phyloP scores from a whole-genome alignment of 108 stramenopile genomes.

The Cyclotella choctawhatcheeana region DNA sequence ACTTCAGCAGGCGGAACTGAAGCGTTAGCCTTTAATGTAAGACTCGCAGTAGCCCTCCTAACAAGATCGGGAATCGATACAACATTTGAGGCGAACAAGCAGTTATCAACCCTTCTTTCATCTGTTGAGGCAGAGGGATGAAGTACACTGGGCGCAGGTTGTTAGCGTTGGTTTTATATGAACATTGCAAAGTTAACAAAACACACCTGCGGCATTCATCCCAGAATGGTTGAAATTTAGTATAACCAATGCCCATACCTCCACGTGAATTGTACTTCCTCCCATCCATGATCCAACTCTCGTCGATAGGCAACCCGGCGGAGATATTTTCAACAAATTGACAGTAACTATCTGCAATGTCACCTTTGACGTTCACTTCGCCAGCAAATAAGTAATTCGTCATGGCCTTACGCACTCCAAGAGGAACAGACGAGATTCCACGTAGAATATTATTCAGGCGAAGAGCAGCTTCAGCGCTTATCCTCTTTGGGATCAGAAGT shows the following conservation, averaged over 20 bases:
- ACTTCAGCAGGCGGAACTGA: background rate
- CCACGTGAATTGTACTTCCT: conserved; percentile 10
- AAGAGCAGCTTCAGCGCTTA: too few species aligned
- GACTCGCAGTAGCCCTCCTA: conserved; percentile 1
- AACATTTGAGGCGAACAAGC: background rate
- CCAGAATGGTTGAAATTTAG: conserved; percentile 6
- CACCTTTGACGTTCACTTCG: too few species aligned
- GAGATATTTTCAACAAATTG: too few species aligned
- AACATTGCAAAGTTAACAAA: background rate
- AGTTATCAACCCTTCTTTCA: background rate
- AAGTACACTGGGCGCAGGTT: background rate
- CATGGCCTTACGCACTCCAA: too few species aligned
- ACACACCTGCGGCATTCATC: conserved; percentile 9
- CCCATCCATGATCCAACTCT: background rate
- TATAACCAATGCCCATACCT: background rate
- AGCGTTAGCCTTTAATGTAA: background rate
- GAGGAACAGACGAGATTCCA: too few species aligned
- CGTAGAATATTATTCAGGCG: too few species aligned
- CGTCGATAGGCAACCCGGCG: conserved; percentile 4
- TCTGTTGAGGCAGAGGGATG: background rate
- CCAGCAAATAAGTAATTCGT: too few species aligned
- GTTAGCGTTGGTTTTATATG: too few species aligned
- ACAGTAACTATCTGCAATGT: too few species aligned
- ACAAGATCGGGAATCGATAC: conserved; percentile 8
- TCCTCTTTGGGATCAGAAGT: too few species aligned